A percentile compares a stretch with the other conserved stretches of the same genome.
Evolutionary conservation across 2,329 filamentous ascomycete species (phyloP).

Genomic region (Bipolaris bicolor): DNA sequence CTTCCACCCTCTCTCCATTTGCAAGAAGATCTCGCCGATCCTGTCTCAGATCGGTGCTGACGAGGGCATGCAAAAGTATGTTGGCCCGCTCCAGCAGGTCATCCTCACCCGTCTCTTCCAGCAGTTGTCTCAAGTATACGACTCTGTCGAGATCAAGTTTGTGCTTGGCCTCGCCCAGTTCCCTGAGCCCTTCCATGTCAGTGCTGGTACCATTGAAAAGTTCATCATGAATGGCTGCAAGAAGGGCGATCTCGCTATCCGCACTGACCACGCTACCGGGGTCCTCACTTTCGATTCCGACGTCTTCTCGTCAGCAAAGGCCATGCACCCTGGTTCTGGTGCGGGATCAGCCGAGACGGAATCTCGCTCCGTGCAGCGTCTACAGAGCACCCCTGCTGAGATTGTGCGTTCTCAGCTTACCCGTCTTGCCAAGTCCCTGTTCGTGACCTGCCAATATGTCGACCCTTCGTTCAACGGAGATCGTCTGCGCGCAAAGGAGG

Average conservation of each 20-base stretch:
- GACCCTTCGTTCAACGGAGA: slow-evolving; percentile 87
- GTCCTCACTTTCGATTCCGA: slow-evolving; percentile 97
- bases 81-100: slow-evolving; percentile 94
- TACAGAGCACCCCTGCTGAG: slow-evolving; percentile 97
- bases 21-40: slow-evolving; percentile 98
- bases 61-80: slow-evolving; percentile 96
- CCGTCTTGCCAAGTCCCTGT: slow-evolving; percentile 87
- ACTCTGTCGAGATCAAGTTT: slow-evolving; percentile 93
- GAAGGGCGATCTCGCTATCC: slow-evolving; percentile 96
- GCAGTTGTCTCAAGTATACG: slow-evolving; percentile 98
- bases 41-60: slow-evolving; percentile 91
- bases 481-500: slow-evolving; percentile 77
- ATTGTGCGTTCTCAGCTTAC: slow-evolving; percentile 95
- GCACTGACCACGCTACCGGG: slow-evolving; percentile 92
- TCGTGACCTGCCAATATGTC: slow-evolving; percentile 93
- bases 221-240: slow-evolving; percentile 99
- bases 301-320: slow-evolving; percentile 96
- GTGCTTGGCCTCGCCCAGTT: slow-evolving; percentile 94
- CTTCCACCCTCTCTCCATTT: slow-evolving; percentile 98
- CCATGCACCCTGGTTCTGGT: slow-evolving; percentile 80
- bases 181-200: slow-evolving; percentile 94
- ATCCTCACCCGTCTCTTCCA: slow-evolving; percentile 98
- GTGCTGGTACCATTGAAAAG: slow-evolving; percentile 91
- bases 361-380: slow-evolving; percentile 82
- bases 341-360: slow-evolving; percentile 89